These are phyloP conservation scores for Yamadazyma diddensiae DNA, from an alignment of 1,139 yeast species.

Conservation along the genomic window DNA sequence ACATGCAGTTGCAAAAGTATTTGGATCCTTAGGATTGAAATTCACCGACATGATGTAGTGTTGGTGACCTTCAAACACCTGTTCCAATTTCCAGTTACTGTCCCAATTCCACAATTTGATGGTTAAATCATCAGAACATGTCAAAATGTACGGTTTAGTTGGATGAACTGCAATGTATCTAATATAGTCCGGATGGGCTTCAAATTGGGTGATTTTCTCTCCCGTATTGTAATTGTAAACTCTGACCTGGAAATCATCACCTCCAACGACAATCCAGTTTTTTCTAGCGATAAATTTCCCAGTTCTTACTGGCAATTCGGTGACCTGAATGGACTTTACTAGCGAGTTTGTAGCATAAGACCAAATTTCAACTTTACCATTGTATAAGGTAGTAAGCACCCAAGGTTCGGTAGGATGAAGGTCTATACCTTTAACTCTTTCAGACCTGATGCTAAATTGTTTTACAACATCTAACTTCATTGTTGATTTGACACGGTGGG, in stretches of 20 bases:
- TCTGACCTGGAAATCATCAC: conserved; percentile 92
- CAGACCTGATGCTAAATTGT: conserved; percentile 83
- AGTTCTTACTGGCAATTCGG: conserved; percentile 93
- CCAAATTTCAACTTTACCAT: conserved; percentile 89
- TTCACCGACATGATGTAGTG: conserved; percentile 94
- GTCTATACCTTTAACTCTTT: conserved; percentile 96
- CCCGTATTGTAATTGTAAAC: conserved; percentile 95
- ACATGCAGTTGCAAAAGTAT: conserved; percentile 96
- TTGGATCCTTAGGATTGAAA: conserved; percentile 96
- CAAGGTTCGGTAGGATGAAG: conserved; percentile 98
- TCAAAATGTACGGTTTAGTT: conserved; percentile 79
- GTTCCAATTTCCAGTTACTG: conserved; percentile 83
- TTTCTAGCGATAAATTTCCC: conserved; percentile 94
- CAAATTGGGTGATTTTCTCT: conserved; percentile 90
- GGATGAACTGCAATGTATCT: conserved; percentile 94
- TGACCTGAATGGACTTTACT: conserved; percentile 65
- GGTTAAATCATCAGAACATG: conserved; percentile 90
- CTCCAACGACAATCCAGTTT: conserved; percentile 95
- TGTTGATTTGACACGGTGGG: conserved; percentile 6
- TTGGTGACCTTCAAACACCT: conserved; percentile 91
- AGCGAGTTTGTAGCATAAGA: conserved; percentile 74
- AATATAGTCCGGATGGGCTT: conserved; percentile 97
- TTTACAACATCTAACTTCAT: conserved; percentile 59
- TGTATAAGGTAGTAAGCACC: conserved; percentile 83
- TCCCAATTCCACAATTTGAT: conserved; percentile 98